Percentiles rank a stretch among this genome's conserved stretches.
Evolutionary conservation across 1,284 basidiomycete species (phyloP).

Genomic region (Boletus albobrunnescens): DNA sequence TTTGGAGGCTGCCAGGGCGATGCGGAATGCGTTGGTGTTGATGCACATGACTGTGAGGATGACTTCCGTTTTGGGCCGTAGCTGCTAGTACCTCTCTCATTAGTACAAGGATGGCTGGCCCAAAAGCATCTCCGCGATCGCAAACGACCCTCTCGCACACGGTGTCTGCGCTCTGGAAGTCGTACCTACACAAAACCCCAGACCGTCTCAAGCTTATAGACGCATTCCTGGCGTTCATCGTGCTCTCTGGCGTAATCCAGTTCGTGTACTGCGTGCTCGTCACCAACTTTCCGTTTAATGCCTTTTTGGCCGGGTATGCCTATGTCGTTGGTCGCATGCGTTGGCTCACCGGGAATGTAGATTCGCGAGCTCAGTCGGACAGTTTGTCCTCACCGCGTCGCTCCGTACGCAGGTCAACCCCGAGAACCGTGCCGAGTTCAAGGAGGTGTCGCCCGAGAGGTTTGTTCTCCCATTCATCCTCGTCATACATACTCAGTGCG

Average conservation of each 20-base stretch:
- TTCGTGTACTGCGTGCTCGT: constrained; percentile 90
- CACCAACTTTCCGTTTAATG: constrained; percentile 95
- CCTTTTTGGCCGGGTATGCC: constrained; percentile 89
- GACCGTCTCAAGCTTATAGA: constrained; percentile 91
- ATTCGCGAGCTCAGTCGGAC: constrained; percentile 90
- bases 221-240: constrained; percentile 87
- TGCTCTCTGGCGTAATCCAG: constrained; percentile 86
- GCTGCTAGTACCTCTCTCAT: too few species aligned
- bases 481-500: neutral
- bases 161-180: constrained; percentile 64
- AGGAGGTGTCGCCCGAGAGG: constrained; percentile 93
- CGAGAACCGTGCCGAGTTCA: constrained; percentile 75
- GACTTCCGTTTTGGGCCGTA: constrained; percentile 17
- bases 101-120: constrained; percentile 29
- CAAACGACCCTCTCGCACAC: constrained; percentile 38
- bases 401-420: constrained; percentile 91
- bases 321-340: neutral
- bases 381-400: constrained; percentile 93
- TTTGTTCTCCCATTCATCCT: constrained; percentile 32
- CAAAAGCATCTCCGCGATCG: constrained; percentile 33
- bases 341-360: constrained; percentile 41
- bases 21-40: constrained; percentile 22
- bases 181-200: constrained; percentile 77
- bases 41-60: constrained; percentile 24
- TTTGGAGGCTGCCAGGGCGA: constrained; percentile 21